Evolutionary conservation across 176 grass and related monocot genomes (phyloP).

Genomic region (Typha latifolia): DNA sequence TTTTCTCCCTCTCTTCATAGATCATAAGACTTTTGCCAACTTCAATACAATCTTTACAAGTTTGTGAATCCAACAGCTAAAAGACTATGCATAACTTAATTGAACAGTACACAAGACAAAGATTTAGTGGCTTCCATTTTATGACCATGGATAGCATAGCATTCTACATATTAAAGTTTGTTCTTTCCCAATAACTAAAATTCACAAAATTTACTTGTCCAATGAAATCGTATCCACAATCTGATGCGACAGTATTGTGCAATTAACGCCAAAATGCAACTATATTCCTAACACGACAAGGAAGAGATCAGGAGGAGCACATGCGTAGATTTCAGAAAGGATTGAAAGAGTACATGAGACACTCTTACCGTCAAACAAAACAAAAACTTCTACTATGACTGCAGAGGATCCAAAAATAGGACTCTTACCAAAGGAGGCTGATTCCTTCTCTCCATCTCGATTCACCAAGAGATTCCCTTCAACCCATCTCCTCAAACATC

Average conservation of each 20-base stretch:
- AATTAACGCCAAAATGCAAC: neutral
- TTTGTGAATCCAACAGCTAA: too few relatives aligned
- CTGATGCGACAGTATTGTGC: neutral
- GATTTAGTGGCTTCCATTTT: too few relatives aligned
- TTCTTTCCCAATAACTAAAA: neutral
- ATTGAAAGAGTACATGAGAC: neutral
- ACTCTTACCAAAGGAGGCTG: slow-evolving; percentile 49
- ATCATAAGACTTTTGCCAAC: too few relatives aligned
- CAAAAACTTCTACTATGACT: neutral
- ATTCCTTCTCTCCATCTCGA: slow-evolving; percentile 44
- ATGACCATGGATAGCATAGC: too few relatives aligned
- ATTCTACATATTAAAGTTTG: neutral
- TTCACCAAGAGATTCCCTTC: slow-evolving; percentile 2
- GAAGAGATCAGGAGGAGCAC: neutral
- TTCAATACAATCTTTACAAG: too few relatives aligned
- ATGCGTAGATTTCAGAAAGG: neutral
- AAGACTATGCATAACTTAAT: too few relatives aligned
- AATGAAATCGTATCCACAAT: neutral
- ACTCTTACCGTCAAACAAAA: neutral
- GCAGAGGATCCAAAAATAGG: neutral
- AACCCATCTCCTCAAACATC: neutral
- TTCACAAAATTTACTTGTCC: neutral
- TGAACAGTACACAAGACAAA: too few relatives aligned
- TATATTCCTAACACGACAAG: neutral
- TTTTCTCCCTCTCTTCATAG: too few relatives aligned